Base-by-base conservation (phyloP, 2,329 filamentous ascomycete genomes). In the Ploettnerulaceae sp. region DNA sequence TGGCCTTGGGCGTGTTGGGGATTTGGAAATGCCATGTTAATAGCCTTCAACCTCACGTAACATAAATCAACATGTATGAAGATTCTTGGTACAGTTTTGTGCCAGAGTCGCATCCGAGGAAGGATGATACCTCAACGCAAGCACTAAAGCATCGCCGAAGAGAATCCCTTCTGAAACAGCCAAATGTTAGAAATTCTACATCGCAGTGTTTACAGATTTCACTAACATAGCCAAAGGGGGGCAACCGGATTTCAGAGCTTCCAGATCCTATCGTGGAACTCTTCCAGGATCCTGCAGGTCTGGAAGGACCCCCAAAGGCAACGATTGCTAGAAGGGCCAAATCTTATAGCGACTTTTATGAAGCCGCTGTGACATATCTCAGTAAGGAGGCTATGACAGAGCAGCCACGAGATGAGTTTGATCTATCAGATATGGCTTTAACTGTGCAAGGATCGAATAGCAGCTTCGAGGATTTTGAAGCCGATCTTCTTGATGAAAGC, bases 31-130 rank as follows among this genome's bases (percentile, higher is more conserved):
- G n/a, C n/a, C n/a, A n/a, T n/a, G n/a, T n/a, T n/a, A n/a, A 18
- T 5, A 39, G 7, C 36, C 36, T 11, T 28, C 31, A 29, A 24
- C 17, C 24, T 15, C 31, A 43, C 5, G 22, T 24, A 43, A 12
- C 21, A 35, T 18, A n/a, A 33, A 12, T 21, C 38, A 70, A 56
- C 57, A 89, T 89, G 84, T 87, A 87, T 66, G 86, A 91, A 67
- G 86, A 91, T 66, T 81, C 84, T 22, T 91, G 86, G 86, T 89
- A 90, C 69, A 87, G 77, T 64, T 83, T 88, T 62, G 79, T 86
- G 54, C 77, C 84, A 20, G 79, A 84, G 45, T 67, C 77, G 44
- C 69, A 75, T 48, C 69, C 74, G 54, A 76, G 73, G 57, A 70
- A 70, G 50, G 67, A 69, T n/a, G 59, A 69, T 33, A 66, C 70